These are phyloP conservation scores for Myxozyma neotropica DNA, from an alignment of 805 yeast genomes.

Conservation along the genomic window DNA sequence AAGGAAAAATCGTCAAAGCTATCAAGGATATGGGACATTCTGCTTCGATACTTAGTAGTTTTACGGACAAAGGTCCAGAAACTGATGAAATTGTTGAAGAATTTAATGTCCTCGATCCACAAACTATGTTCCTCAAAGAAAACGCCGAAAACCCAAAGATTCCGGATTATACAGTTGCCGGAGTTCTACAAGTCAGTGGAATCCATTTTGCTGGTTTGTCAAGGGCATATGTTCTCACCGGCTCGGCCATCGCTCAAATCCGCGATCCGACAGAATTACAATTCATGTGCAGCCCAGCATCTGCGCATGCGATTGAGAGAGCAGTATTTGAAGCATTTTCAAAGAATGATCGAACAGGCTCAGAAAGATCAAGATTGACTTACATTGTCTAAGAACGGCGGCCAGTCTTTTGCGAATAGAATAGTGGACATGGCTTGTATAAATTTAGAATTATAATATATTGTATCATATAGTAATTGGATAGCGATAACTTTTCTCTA, in stretches of 20 bases:
- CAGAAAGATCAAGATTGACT: not conserved
- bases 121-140: constrained; percentile 4
- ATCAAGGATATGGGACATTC: not conserved
- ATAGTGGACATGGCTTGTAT: not conserved
- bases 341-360: not conserved
- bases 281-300: constrained; percentile 1
- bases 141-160: not conserved
- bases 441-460: not conserved
- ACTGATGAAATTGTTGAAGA: not conserved
- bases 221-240: constrained; percentile 27
- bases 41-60: not conserved
- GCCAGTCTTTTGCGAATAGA: no score
- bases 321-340: constrained; percentile 1
- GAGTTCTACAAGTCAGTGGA: constrained; percentile 20
- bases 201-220: constrained; percentile 27
- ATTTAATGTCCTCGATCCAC: constrained; percentile 12
- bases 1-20: constrained; percentile 2
- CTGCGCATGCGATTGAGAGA: constrained; percentile 10
- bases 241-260: constrained; percentile 3
- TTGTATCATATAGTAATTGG: not conserved
- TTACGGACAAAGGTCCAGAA: not conserved
- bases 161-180: constrained; percentile 26
- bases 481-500: not conserved
- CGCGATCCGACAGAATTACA: constrained; percentile 3
- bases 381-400: constrained; percentile 3